Conservation (phyloP, 2,329 filamentous ascomycete genomes). For the Mollisia scopiformis region DNA sequence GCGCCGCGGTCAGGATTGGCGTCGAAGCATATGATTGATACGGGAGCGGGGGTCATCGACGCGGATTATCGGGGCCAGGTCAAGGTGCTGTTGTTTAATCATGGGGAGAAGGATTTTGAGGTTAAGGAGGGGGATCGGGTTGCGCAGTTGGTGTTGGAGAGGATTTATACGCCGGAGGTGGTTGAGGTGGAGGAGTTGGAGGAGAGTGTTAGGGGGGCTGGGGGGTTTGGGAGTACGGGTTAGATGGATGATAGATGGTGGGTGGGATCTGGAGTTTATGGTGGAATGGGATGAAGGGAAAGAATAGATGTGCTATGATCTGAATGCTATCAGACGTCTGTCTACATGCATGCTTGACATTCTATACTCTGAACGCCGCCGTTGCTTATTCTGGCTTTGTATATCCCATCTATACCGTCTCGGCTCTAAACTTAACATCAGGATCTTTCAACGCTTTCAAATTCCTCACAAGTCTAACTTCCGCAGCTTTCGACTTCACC, state of each 20-base stretch:
- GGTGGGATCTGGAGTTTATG: background rate
- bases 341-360: background rate
- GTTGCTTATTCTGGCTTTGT: background rate
- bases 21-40: constrained; percentile 94
- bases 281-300: background rate
- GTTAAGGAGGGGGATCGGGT: constrained; percentile 87
- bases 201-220: constrained; percentile 86
- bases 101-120: constrained; percentile 78
- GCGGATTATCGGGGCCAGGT: constrained; percentile 95
- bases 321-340: background rate
- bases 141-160: constrained; percentile 91
- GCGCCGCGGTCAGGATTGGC: constrained; percentile 91
- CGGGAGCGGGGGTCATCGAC: constrained; percentile 94
- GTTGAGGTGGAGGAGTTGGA: constrained; percentile 87
- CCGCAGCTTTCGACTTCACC: constrained; percentile 76
- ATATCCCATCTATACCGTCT: constrained; percentile 41
- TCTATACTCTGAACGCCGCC: background rate
- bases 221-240: constrained; percentile 91
- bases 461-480: constrained; percentile 82
- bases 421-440: constrained; percentile 62
- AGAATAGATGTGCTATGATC: background rate
- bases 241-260: constrained; percentile 15
- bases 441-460: constrained; percentile 69
- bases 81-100: constrained; percentile 94
- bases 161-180: constrained; percentile 92